Base-by-base conservation (phyloP, 2,329 filamentous ascomycete species). In the Eutypa lata region DNA sequence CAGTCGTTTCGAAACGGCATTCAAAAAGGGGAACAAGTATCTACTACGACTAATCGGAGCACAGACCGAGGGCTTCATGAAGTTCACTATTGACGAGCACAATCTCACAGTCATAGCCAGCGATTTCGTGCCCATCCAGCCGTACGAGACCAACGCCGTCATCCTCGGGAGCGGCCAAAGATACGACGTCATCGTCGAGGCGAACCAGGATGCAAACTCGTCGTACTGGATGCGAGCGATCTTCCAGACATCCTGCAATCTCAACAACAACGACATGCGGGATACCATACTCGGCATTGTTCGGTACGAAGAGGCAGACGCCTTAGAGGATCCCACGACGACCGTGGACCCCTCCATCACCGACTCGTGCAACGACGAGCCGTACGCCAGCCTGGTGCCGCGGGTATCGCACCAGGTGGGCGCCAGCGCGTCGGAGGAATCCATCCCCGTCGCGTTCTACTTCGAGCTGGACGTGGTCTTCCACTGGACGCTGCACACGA, bases 61-160 rank as follows among this genome's bases (percentile, higher is more conserved):
- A 3, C 71, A 70, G 19, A 63, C 72, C 21, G 73, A 74, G 28
- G 70, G 64, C 0, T 67, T 69, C 50, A 71, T 72, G 61, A 69
- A 73, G 48, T 80, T 81, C 60, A 72, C 69, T 46, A 78, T 81
- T 52, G 78, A 81, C 60, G 73, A 76, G 37, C 83, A 86, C 63
- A 73, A 60, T 2, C 66, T 87, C 59, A 77, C 72, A 0, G 80
- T 87, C 35, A 81, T 86, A 43, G 74, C 75, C 0, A 72, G 67
- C 14, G 83, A 84, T 53, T 67, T 85, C 3, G 79, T 86, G 0
- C 79, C 82, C 3, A 73, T 86, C 18, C 58, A 73, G 37, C 82
- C 82, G 0, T 86, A 79, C 53, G 65, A 65, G 0, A 75, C 80
- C 0, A 71, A 73, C 0, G 71, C 68, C 44, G 51, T 82, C 5